Evolutionary conservation across 768 basidiomycete genomes (phyloP).

Genomic region (Tephrocybe sp.): DNA sequence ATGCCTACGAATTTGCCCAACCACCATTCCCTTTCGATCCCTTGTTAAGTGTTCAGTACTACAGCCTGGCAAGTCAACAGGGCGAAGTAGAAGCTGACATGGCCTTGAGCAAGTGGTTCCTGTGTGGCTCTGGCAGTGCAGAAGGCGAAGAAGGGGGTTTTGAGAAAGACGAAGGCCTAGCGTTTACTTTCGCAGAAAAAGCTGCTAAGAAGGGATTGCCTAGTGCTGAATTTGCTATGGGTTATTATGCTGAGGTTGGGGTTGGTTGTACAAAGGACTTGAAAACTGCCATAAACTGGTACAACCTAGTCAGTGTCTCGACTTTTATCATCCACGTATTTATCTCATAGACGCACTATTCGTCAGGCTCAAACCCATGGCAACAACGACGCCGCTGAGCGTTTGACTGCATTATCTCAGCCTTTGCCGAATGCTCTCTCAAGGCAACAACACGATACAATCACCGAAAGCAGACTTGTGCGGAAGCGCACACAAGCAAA

Average conservation of each 20-base stretch:
- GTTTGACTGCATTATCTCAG: conserved; percentile 65
- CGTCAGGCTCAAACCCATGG: conserved; percentile 70
- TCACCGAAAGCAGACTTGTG: conserved; percentile 79
- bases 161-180: conserved; percentile 84
- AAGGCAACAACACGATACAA: conserved; percentile 73
- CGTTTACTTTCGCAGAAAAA: conserved; percentile 89
- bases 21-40: conserved; percentile 87
- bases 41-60: conserved; percentile 87
- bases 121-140: conserved; percentile 66
- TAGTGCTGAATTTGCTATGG: conserved; percentile 92
- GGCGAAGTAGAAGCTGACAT: conserved; percentile 94
- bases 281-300: conserved; percentile 73
- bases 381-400: conserved; percentile 76
- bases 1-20: conserved; percentile 88
- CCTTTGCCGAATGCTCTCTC: conserved; percentile 65
- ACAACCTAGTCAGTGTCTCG: conserved; percentile 40
- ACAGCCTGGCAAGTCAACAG: conserved; percentile 76
- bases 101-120: conserved; percentile 96
- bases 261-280: conserved; percentile 71
- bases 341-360: neutral
- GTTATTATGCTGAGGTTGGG: conserved; percentile 92
- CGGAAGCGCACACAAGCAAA: conserved; percentile 76
- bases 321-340: neutral
- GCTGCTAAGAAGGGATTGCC: conserved; percentile 72
- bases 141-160: conserved; percentile 47